Evolutionary conservation across 192 early-diverging fungal species (phyloP).

Genomic region (Linnemannia zychae): DNA sequence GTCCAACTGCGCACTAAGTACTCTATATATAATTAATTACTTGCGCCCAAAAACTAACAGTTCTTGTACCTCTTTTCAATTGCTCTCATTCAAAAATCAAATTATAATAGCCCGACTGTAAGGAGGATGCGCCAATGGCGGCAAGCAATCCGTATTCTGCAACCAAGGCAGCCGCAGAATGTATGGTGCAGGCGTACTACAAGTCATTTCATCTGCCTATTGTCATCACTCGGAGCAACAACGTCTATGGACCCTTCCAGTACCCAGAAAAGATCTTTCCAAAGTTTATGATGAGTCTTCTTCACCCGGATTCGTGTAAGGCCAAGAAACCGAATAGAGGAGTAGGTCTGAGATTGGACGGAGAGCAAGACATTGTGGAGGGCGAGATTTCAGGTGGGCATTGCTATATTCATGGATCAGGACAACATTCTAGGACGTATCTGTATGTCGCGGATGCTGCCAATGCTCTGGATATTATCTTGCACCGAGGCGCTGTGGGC

Average conservation of each 20-base stretch:
- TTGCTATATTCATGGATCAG: constrained; percentile 81
- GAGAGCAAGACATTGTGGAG: too few species aligned
- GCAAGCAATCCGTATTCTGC: constrained; percentile 88
- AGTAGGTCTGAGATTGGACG: neutral
- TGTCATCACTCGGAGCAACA: constrained; percentile 85
- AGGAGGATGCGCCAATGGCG: constrained; percentile 72
- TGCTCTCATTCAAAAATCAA: constrained; percentile 1
- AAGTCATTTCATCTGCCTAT: constrained; percentile 83
- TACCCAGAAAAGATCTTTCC: constrained; percentile 91
- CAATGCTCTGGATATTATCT: constrained; percentile 75
- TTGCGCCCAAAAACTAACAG: neutral
- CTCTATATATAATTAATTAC: neutral
- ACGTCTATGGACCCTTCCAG: constrained; percentile 85
- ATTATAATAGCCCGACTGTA: constrained; percentile 67
- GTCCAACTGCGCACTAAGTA: constrained; percentile 1
- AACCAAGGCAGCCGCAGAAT: constrained; percentile 90
- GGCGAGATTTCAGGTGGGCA: constrained; percentile 4
- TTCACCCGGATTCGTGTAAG: constrained; percentile 20
- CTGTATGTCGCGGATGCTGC: constrained; percentile 80
- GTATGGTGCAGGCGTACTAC: constrained; percentile 79
- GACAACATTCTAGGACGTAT: constrained; percentile 79
- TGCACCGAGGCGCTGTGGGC: constrained; percentile 75
- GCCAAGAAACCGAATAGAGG: neutral
- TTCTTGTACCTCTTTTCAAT: too few species aligned
- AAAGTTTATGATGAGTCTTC: constrained; percentile 80